These are phyloP conservation scores for Gloeostereum incarnatum DNA, from an alignment of 768 basidiomycete genomes.

Conservation along the genomic window DNA sequence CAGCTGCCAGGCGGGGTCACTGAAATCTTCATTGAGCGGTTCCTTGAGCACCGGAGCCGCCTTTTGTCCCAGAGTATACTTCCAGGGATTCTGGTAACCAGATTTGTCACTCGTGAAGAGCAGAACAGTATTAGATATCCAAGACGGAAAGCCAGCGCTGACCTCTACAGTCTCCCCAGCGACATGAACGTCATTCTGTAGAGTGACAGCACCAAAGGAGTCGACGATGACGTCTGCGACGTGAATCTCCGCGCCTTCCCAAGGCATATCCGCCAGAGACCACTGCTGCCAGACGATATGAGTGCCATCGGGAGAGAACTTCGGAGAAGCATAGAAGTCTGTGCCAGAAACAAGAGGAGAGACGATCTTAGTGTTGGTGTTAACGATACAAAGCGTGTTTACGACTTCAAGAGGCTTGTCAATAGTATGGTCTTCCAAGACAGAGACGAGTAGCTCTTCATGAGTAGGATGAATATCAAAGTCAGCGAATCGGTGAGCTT, in stretches of 20 bases:
- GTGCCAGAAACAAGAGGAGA: constrained; percentile 41
- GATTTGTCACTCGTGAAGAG: constrained; percentile 41
- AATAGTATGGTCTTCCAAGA: constrained; percentile 66
- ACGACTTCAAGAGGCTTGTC: constrained; percentile 40
- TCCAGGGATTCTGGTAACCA: constrained; percentile 47
- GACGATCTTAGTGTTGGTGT: constrained; percentile 33
- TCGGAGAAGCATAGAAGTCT: constrained; percentile 61
- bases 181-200: constrained; percentile 21
- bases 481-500: constrained; percentile 52
- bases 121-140: constrained; percentile 33
- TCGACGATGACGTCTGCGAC: constrained; percentile 25
- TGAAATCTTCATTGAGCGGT: constrained; percentile 15
- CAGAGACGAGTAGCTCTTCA: constrained; percentile 43
- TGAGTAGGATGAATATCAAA: constrained; percentile 48
- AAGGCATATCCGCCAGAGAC: constrained; percentile 60
- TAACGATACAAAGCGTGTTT: constrained; percentile 49
- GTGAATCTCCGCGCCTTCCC: constrained; percentile 41
- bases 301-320: constrained; percentile 43
- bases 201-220: constrained; percentile 7
- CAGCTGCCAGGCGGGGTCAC: constrained; percentile 10
- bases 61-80: constrained; percentile 16
- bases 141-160: constrained; percentile 34
- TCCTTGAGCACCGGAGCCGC: constrained; percentile 3
- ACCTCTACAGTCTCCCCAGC: constrained; percentile 26
- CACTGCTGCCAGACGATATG: constrained; percentile 46